These are phyloP conservation scores for Sabuloglossum arenarium DNA, from an alignment of 495 filamentous ascomycete species.

Conservation along the genomic window DNA sequence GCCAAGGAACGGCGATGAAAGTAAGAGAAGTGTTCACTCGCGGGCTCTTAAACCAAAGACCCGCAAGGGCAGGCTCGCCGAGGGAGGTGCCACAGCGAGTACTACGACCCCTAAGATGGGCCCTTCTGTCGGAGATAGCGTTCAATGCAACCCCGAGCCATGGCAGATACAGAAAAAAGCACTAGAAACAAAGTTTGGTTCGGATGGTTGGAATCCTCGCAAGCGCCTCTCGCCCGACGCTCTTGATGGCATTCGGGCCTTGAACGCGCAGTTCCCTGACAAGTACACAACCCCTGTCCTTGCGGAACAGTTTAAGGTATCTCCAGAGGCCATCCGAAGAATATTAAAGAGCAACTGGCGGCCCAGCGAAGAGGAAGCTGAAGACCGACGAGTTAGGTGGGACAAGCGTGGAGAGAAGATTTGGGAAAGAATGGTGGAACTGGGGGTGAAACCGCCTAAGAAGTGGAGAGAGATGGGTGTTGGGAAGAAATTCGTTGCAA, in stretches of 20 bases:
- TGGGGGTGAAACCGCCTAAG: slow-evolving; percentile 43
- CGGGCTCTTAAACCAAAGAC: background rate
- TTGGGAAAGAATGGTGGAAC: slow-evolving; percentile 51
- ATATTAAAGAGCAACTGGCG: slow-evolving; percentile 75
- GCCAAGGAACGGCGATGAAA: slow-evolving; percentile 9
- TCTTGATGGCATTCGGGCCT: slow-evolving; percentile 59
- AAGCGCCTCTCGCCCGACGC: slow-evolving; percentile 86
- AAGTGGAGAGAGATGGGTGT: slow-evolving; percentile 51
- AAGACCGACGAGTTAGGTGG: slow-evolving; percentile 49
- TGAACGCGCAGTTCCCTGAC: slow-evolving; percentile 54
- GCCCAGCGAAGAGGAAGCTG: slow-evolving; percentile 37
- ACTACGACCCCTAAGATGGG: background rate
- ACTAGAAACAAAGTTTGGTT: slow-evolving; percentile 49
- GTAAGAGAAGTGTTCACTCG: background rate
- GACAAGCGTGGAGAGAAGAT: slow-evolving; percentile 54
- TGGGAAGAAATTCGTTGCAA: no score
- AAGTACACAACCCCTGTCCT: slow-evolving; percentile 55
- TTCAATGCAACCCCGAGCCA: slow-evolving; percentile 17
- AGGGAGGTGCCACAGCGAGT: background rate
- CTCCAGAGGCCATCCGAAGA: slow-evolving; percentile 65
- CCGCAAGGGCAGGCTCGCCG: background rate
- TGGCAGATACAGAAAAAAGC: slow-evolving; percentile 59
- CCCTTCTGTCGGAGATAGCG: no score
- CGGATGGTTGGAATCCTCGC: slow-evolving; percentile 49
- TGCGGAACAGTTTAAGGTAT: slow-evolving; percentile 60